Evolutionary conservation across 805 yeast species (phyloP).

Genomic region (Candida broadrunensis): DNA sequence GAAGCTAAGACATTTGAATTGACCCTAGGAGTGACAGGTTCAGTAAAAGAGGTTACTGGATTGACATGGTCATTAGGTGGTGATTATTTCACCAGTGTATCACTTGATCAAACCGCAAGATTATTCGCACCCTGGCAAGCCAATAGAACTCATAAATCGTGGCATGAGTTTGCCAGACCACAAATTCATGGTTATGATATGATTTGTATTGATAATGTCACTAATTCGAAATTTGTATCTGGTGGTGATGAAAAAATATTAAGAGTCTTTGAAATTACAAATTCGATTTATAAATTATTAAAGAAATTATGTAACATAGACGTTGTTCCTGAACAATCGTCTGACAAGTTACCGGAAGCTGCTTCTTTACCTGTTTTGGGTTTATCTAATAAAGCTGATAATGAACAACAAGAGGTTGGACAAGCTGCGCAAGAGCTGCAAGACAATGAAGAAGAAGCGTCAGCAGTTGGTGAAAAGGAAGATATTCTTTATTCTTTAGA

Average conservation of each 20-base stretch:
- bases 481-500: conserved; percentile 46
- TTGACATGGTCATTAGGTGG: conserved; percentile 71
- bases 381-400: conserved; percentile 82
- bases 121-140: conserved; percentile 63
- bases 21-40: conserved; percentile 67
- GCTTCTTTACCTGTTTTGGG: conserved; percentile 94
- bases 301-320: conserved; percentile 49
- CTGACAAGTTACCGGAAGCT: conserved; percentile 59
- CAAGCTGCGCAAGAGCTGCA: conserved; percentile 38
- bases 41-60: conserved; percentile 72
- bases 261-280: conserved; percentile 86
- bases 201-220: conserved; percentile 69
- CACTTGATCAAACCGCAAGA: conserved; percentile 92
- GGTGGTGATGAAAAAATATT: conserved; percentile 95
- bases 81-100: conserved; percentile 67
- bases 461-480: conserved; percentile 25
- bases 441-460: conserved; percentile 33
- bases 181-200: conserved; percentile 98
- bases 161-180: conserved; percentile 95
- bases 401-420: conserved; percentile 42
- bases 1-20: conserved; percentile 41
- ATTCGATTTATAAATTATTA: conserved; percentile 65
- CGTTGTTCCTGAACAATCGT: conserved; percentile 19
- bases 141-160: conserved; percentile 34
- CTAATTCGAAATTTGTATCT: conserved; percentile 67